Conservation (phyloP, 83 land plant genomes). For the Thuja plicata region DNA sequence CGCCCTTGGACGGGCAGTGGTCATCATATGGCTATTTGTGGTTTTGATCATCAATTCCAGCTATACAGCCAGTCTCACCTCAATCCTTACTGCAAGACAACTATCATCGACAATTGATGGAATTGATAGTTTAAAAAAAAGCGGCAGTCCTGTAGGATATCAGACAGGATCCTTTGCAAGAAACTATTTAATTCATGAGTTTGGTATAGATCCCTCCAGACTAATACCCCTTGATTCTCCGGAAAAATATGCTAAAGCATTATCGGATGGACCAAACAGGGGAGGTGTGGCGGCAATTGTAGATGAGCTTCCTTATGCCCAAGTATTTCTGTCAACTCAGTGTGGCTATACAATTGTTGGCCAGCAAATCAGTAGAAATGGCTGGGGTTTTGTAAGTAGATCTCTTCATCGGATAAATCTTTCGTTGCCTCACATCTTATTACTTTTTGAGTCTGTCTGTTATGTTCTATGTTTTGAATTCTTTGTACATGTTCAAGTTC, state of each 20-base stretch:
- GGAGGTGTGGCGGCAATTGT: constrained; percentile 96
- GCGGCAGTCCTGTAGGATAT: constrained; percentile 76
- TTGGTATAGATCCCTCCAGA: constrained; percentile 63
- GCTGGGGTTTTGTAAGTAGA: constrained; percentile 96
- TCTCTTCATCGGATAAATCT: not conserved
- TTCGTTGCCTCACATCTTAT: not conserved
- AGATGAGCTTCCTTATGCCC: constrained; percentile 88
- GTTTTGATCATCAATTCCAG: constrained; percentile 83
- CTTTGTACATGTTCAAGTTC: not conserved
- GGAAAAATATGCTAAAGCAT: constrained; percentile 68
- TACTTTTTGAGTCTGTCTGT: not conserved
- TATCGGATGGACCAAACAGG: constrained; percentile 57
- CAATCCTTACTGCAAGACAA: constrained; percentile 87
- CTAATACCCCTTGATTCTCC: constrained; percentile 54
- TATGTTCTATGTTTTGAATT: no score
- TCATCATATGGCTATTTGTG: constrained; percentile 89
- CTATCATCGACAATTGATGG: constrained; percentile 76
- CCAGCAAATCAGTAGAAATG: constrained; percentile 40
- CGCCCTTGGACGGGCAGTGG: constrained; percentile 64
- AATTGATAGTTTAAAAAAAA: constrained; percentile 60
- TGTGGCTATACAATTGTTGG: constrained; percentile 77
- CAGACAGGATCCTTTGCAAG: constrained; percentile 88
- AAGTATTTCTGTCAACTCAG: constrained; percentile 69
- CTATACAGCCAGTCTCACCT: constrained; percentile 91
- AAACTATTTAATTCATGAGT: constrained; percentile 62